Conservation (phyloP, 306 rosid genomes). For the Cucurbita ficifolia region DNA sequence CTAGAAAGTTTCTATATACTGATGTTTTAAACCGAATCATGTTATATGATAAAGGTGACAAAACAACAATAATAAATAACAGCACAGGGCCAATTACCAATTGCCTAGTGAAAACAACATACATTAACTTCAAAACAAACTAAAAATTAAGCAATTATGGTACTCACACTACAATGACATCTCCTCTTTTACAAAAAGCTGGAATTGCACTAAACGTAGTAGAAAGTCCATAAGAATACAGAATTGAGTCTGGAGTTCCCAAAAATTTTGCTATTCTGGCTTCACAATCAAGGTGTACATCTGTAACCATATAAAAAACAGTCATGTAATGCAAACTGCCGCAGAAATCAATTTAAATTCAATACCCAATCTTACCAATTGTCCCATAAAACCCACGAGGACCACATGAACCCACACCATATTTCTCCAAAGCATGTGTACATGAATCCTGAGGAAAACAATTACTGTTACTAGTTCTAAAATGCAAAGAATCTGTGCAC, state of each 20-base stretch:
- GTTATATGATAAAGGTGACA: not conserved
- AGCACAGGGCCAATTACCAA: not conserved
- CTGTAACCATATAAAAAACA: constrained; percentile 27
- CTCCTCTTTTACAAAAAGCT: constrained; percentile 89
- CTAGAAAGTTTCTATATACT: not conserved
- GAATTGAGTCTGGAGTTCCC: constrained; percentile 98
- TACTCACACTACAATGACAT: constrained; percentile 86
- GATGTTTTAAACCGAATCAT: not conserved
- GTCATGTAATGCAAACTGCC: not conserved
- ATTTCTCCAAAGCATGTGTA: constrained; percentile 80
- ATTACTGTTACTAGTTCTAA: not conserved
- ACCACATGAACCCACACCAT: constrained; percentile 99
- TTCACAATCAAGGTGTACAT: constrained; percentile 98
- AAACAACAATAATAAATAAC: not conserved
- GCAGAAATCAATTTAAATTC: not conserved
- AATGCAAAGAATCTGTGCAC: not conserved
- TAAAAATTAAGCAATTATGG: not conserved
- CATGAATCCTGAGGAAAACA: constrained; percentile 62
- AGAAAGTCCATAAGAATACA: constrained; percentile 89
- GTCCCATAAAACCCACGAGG: constrained; percentile 99
- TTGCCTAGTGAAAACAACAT: not conserved
- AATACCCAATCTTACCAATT: constrained; percentile 46
- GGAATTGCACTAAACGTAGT: constrained; percentile 99
- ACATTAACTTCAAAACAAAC: not conserved
- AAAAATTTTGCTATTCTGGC: constrained; percentile 87